Conservation (phyloP, 163 green algal species). For the Scenedesmus sp. region DNA sequence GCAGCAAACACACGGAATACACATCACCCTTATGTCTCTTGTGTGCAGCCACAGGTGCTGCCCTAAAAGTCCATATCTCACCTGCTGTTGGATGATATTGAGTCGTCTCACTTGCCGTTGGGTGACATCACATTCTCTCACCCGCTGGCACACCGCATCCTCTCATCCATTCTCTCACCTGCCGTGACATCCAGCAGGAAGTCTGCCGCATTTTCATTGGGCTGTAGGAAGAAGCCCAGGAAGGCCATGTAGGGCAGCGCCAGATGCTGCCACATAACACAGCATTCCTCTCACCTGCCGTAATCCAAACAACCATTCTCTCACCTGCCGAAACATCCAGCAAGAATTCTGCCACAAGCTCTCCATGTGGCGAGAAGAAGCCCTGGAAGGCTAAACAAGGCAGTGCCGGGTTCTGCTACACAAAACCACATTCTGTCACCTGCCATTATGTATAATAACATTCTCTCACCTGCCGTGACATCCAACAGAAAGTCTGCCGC, state of each 20-base stretch:
- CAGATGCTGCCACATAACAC: neutral
- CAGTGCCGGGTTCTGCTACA: too few relatives aligned
- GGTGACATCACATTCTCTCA: too few relatives aligned
- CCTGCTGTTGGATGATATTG: too few relatives aligned
- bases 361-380: neutral
- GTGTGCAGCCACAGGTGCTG: too few relatives aligned
- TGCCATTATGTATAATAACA: neutral
- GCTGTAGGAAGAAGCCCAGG: slow-evolving; percentile 8
- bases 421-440: too few relatives aligned
- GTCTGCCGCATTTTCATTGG: slow-evolving; percentile 25
- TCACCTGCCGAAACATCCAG: slow-evolving; percentile 39
- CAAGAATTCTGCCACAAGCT: slow-evolving; percentile 38
- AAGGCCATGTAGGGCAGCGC: slow-evolving; percentile 11
- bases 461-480: slow-evolving; percentile 22
- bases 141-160: too few relatives aligned
- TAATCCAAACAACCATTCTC: neutral
- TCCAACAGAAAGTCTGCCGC: slow-evolving; percentile 45
- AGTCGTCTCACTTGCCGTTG: too few relatives aligned
- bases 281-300: neutral
- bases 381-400: neutral
- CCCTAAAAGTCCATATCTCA: too few relatives aligned
- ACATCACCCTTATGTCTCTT: too few relatives aligned
- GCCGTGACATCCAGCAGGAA: slow-evolving; percentile 44
- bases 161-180: neutral
- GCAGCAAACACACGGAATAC: too few relatives aligned